phyloP scores from a whole-genome alignment of 805 yeast species.

The Sugiyamaella valdiviana region DNA sequence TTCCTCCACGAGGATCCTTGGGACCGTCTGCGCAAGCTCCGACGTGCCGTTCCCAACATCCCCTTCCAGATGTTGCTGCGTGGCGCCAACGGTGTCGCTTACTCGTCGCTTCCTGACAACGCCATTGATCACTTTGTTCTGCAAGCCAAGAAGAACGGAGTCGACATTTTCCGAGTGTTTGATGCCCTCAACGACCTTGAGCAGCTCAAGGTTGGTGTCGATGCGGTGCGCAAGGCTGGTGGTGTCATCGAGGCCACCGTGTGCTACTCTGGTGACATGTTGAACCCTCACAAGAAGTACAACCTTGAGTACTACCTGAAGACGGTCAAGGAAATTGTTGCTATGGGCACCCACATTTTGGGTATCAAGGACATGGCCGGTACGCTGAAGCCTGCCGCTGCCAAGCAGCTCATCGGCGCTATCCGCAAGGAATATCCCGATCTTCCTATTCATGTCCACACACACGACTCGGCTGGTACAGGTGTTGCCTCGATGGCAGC shows the following conservation, averaged over 20 bases:
- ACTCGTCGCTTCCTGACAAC: slow-evolving; percentile 95
- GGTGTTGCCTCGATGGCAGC: slow-evolving; percentile 97
- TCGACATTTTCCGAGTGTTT: slow-evolving; percentile 95
- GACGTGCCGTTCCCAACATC: slow-evolving; percentile 91
- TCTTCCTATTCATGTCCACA: slow-evolving; percentile 96
- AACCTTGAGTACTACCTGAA: slow-evolving; percentile 82
- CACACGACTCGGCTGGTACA: slow-evolving; percentile 99
- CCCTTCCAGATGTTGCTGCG: slow-evolving; percentile 99
- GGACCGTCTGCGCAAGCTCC: slow-evolving; percentile 85
- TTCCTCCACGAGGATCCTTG: slow-evolving; percentile 98
- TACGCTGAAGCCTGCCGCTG: slow-evolving; percentile 93
- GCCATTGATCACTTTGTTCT: slow-evolving; percentile 95
- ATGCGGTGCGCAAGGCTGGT: slow-evolving; percentile 96
- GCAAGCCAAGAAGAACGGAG: slow-evolving; percentile 94
- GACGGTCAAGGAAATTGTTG: slow-evolving; percentile 76
- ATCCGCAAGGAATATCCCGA: slow-evolving; percentile 85
- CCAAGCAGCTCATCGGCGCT: slow-evolving; percentile 67
- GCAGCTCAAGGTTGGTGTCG: slow-evolving; percentile 94
- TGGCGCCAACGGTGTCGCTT: slow-evolving; percentile 99
- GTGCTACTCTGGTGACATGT: slow-evolving; percentile 99
- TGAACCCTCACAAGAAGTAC: slow-evolving; percentile 91
- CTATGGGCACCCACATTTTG: slow-evolving; percentile 91
- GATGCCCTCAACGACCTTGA: slow-evolving; percentile 96
- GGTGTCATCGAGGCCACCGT: slow-evolving; percentile 98
- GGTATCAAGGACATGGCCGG: slow-evolving; percentile 99